phyloP scores from a whole-genome alignment of 768 basidiomycete genomes.

The Termitomyces heimii region DNA sequence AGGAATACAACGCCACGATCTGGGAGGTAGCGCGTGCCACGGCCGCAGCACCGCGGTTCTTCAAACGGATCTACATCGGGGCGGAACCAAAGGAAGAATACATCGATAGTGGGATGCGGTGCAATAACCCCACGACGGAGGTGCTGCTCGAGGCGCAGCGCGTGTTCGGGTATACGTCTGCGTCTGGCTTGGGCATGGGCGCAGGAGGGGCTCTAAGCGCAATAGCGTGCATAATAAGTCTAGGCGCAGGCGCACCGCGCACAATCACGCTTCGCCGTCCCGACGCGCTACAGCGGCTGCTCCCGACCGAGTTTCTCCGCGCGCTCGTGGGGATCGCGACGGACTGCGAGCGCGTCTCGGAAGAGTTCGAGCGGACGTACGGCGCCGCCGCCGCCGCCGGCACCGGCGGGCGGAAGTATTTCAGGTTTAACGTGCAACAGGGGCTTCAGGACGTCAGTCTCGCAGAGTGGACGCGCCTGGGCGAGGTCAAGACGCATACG shows the following conservation, averaged over 20 bases:
- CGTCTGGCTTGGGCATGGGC: too few relatives aligned
- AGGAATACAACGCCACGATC: too few relatives aligned
- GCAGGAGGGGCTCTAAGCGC: too few relatives aligned
- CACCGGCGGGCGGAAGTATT: neutral
- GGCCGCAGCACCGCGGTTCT: slow-evolving; percentile 13
- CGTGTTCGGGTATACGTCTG: neutral
- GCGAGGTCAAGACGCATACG: slow-evolving; percentile 8
- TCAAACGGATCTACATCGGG: slow-evolving; percentile 15
- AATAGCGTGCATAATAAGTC: slow-evolving; percentile 5
- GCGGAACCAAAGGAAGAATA: slow-evolving; percentile 1
- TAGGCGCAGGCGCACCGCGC: slow-evolving; percentile 9
- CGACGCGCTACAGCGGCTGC: neutral
- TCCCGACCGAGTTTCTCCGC: neutral
- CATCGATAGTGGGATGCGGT: slow-evolving; percentile 8
- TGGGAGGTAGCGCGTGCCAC: too few relatives aligned
- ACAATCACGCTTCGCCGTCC: neutral
- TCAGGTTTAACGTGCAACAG: slow-evolving; percentile 11
- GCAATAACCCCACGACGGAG: slow-evolving; percentile 9
- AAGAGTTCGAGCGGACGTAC: neutral
- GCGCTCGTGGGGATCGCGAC: slow-evolving; percentile 1
- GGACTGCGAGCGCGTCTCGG: slow-evolving; percentile 2
- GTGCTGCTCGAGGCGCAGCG: neutral
- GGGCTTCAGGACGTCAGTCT: slow-evolving; percentile 6
- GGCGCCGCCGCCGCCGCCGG: neutral
- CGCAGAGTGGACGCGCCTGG: slow-evolving; percentile 5